Conservation (phyloP, 306 rosid species). For the Sophora flavescens region DNA sequence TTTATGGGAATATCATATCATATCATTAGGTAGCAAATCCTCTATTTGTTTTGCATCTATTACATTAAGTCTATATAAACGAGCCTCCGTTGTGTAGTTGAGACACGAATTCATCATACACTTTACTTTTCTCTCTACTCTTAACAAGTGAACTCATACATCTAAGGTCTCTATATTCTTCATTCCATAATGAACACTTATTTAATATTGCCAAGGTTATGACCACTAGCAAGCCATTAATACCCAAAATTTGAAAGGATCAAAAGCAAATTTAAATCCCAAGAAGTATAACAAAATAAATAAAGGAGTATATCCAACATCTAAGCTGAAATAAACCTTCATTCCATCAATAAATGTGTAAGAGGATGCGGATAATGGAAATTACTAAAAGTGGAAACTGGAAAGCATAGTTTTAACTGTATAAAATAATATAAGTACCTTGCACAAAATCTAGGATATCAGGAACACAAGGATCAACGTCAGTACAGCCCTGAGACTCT, state of each 20-base stretch:
- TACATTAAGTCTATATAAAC: no score
- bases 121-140: no score
- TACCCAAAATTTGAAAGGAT: neutral
- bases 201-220: constrained; percentile 4
- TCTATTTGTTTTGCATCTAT: no score
- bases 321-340: constrained; percentile 21
- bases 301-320: constrained; percentile 15
- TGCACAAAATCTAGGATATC: constrained; percentile 58
- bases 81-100: no score
- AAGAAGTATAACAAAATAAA: neutral
- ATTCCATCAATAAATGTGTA: constrained; percentile 37
- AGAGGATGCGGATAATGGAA: constrained; percentile 23
- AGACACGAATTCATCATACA: no score
- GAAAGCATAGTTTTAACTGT: constrained; percentile 29
- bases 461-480: constrained; percentile 60
- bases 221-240: neutral
- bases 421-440: constrained; percentile 53
- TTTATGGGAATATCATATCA: no score
- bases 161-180: neutral
- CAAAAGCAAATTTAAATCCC: constrained; percentile 18
- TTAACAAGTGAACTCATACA: neutral
- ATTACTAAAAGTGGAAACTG: constrained; percentile 12
- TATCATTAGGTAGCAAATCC: no score
- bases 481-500: constrained; percentile 47
- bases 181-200: constrained; percentile 13